Percentiles rank a stretch among this genome's conserved stretches.
Conservation (phyloP, 2,329 filamentous ascomycete genomes). For the Aspergillus neotritici region DNA sequence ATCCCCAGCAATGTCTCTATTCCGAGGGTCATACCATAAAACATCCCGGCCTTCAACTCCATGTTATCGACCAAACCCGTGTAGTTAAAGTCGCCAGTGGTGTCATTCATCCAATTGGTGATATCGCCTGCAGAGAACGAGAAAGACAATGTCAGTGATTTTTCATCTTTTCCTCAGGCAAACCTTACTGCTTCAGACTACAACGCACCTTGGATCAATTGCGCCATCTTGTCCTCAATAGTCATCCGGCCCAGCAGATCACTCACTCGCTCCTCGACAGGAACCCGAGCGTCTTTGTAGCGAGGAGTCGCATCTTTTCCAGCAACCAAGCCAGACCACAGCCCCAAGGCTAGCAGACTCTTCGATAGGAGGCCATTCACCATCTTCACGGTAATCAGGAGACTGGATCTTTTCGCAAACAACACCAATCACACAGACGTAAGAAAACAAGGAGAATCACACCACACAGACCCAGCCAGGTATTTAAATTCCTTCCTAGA, state of each 20-base stretch:
- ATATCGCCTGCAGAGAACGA: slow-evolving; percentile 51
- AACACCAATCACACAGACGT: no score
- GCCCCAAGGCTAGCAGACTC: slow-evolving; percentile 23
- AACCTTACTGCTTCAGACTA: not conserved
- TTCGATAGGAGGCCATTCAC: slow-evolving; percentile 15
- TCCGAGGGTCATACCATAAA: slow-evolving; percentile 46
- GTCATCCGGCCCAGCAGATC: slow-evolving; percentile 70
- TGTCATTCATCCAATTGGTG: slow-evolving; percentile 67
- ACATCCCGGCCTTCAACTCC: slow-evolving; percentile 59
- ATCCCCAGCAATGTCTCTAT: not conserved
- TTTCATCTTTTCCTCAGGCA: no score
- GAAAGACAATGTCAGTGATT: no score
- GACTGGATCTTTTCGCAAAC: no score
- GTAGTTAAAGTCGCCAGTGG: slow-evolving; percentile 60
- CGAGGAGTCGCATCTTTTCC: slow-evolving; percentile 18
- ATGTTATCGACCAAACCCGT: slow-evolving; percentile 63
- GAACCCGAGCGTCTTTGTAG: slow-evolving; percentile 60
- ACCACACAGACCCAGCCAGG: no score
- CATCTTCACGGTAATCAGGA: slow-evolving; percentile 2
- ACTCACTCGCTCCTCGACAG: slow-evolving; percentile 58
- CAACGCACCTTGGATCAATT: slow-evolving; percentile 53
- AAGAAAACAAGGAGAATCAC: no score
- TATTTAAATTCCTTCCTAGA: no score
- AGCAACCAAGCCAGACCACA: slow-evolving; percentile 15
- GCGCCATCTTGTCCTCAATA: slow-evolving; percentile 65